These are phyloP conservation scores for Asterochloris erici DNA, from an alignment of 139 green algal genomes.

Conservation along the genomic window DNA sequence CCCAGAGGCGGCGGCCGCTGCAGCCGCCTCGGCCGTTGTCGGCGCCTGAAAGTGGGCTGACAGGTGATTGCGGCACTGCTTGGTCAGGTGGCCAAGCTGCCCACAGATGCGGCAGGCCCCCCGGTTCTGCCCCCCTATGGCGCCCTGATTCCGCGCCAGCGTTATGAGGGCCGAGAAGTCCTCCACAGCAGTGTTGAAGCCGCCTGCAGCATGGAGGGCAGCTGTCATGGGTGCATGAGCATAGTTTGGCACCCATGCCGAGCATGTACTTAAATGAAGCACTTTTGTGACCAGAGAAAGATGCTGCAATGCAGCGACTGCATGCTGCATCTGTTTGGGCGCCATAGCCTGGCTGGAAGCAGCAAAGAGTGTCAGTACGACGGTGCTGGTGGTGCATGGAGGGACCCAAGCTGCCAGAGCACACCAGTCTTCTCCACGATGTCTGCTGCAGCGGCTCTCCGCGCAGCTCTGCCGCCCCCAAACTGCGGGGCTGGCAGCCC, in stretches of 20 bases:
- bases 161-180: constrained; percentile 62
- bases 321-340: neutral
- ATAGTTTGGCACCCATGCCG: no score
- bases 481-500: constrained; percentile 61
- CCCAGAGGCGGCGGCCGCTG: constrained; percentile 14
- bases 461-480: constrained; percentile 34
- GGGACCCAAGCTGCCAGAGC: neutral
- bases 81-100: constrained; percentile 82
- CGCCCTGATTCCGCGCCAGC: constrained; percentile 64
- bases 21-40: neutral
- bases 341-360: no score
- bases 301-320: neutral
- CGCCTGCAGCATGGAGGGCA: constrained; percentile 24
- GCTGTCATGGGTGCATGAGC: no score
- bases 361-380: no score
- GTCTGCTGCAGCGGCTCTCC: constrained; percentile 57
- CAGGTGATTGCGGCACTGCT: constrained; percentile 80
- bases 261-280: no score
- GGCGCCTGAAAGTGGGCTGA: constrained; percentile 21
- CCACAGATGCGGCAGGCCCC: constrained; percentile 83
- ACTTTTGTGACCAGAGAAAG: no score
- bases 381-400: neutral
- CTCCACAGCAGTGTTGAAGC: constrained; percentile 65
- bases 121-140: constrained; percentile 41
- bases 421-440: constrained; percentile 49